Percentiles rank a stretch among this genome's conserved stretches.
These are phyloP conservation scores for Acidomyces sp. DNA, from an alignment of 495 filamentous ascomycete genomes.

Conservation along the genomic window DNA sequence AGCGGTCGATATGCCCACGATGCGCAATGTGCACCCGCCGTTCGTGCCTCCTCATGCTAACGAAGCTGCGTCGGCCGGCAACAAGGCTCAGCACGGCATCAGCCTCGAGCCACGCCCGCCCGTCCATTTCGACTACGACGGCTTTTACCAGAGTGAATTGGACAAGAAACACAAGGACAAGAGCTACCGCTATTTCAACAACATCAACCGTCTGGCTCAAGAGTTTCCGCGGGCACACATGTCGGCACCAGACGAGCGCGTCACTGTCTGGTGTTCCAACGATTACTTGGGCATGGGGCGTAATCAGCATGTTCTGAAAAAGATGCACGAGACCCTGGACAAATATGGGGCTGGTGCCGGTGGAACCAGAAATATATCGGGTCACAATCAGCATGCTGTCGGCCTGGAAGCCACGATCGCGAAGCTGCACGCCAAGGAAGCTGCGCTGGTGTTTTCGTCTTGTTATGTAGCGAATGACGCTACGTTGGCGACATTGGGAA, in stretches of 20 bases:
- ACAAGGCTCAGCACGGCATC: slow-evolving; percentile 10
- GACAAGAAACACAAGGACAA: slow-evolving; percentile 99
- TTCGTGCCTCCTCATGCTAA: slow-evolving; percentile 3
- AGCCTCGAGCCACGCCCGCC: slow-evolving; percentile 31
- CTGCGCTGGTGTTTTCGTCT: slow-evolving; percentile 84
- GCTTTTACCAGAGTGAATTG: slow-evolving; percentile 74
- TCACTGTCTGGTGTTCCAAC: slow-evolving; percentile 98
- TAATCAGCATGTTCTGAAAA: slow-evolving; percentile 71
- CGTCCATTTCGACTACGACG: slow-evolving; percentile 74
- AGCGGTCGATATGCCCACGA: slow-evolving; percentile 49
- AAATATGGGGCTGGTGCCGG: slow-evolving; percentile 91
- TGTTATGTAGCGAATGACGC: slow-evolving; percentile 98
- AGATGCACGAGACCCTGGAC: slow-evolving; percentile 91
- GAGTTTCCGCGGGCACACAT: slow-evolving; percentile 94
- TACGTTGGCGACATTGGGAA: slow-evolving; percentile 87
- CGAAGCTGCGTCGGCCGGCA: background rate
- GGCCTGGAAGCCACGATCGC: slow-evolving; percentile 71
- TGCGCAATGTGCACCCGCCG: slow-evolving; percentile 38
- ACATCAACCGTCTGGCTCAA: slow-evolving; percentile 95
- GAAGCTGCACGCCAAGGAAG: slow-evolving; percentile 81
- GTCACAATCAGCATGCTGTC: slow-evolving; percentile 91
- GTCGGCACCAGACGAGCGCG: slow-evolving; percentile 66
- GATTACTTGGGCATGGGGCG: slow-evolving; percentile 97
- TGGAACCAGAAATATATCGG: slow-evolving; percentile 93
- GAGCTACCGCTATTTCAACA: slow-evolving; percentile 99